These are phyloP conservation scores for Erysimum pusillum DNA, from an alignment of 441 rosid genomes.

Conservation along the genomic window DNA sequence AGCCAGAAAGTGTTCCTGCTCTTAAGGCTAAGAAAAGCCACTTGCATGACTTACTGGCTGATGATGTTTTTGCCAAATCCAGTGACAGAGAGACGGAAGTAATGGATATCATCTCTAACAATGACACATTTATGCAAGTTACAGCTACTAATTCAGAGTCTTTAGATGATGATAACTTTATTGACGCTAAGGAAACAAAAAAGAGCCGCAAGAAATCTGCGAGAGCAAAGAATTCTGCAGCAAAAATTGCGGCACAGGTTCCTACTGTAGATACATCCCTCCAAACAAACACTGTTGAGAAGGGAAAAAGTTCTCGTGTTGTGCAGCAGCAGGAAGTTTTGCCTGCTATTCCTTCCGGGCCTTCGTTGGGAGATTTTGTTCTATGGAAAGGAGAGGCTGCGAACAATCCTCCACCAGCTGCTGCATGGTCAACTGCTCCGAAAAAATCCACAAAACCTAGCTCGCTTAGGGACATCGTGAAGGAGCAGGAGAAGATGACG, in stretches of 20 bases:
- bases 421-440: constrained; percentile 90
- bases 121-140: constrained; percentile 46
- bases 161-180: constrained; percentile 75
- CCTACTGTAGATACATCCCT: constrained; percentile 59
- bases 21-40: constrained; percentile 71
- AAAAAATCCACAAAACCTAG: constrained; percentile 70
- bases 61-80: constrained; percentile 70
- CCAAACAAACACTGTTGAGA: constrained; percentile 74
- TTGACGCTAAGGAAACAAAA: constrained; percentile 90
- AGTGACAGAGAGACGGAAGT: constrained; percentile 59
- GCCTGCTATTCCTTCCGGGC: constrained; percentile 90
- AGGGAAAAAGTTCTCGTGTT: constrained; percentile 68
- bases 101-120: constrained; percentile 47
- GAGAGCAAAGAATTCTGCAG: constrained; percentile 73
- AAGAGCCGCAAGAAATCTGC: constrained; percentile 92
- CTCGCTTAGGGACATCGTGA: constrained; percentile 90
- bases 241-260: constrained; percentile 59
- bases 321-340: constrained; percentile 73
- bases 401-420: constrained; percentile 61
- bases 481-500: constrained; percentile 86
- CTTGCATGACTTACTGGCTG: constrained; percentile 74
- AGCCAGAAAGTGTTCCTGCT: constrained; percentile 57
- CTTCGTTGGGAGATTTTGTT: constrained; percentile 96
- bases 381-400: constrained; percentile 82
- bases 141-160: constrained; percentile 49